Evolutionary conservation across 441 rosid species (phyloP).

Genomic region (Hura crepitans): DNA sequence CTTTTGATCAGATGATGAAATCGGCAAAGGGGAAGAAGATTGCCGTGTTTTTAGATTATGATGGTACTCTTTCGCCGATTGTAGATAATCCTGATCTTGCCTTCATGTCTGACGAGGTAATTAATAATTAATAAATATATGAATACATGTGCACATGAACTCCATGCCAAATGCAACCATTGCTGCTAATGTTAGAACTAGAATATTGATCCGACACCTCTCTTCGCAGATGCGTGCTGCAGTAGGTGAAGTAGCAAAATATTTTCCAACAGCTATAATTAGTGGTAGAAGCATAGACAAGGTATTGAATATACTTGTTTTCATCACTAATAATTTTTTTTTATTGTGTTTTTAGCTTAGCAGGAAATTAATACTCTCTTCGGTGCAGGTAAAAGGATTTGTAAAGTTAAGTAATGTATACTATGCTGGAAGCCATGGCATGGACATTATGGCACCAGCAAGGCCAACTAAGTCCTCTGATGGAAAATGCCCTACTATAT

Average conservation of each 20-base stretch:
- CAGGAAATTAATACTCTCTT: background rate
- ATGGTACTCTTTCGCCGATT: constrained; percentile 93
- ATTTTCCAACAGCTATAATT: constrained; percentile 87
- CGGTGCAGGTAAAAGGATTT: constrained; percentile 63
- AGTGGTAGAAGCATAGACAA: constrained; percentile 94
- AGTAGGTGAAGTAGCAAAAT: constrained; percentile 59
- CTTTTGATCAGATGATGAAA: constrained; percentile 67
- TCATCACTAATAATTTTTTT: background rate
- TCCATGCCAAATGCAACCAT: background rate
- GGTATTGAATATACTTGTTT: constrained; percentile 32
- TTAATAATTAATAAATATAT: constrained; percentile 12
- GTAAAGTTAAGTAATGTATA: constrained; percentile 66
- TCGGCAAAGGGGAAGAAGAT: constrained; percentile 72
- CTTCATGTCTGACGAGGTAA: constrained; percentile 74
- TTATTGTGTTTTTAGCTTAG: too few species aligned
- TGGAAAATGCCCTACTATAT: constrained; percentile 28
- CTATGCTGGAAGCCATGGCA: constrained; percentile 94
- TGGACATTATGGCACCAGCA: constrained; percentile 74
- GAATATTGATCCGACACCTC: background rate
- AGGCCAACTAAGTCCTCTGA: constrained; percentile 44
- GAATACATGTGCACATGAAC: background rate
- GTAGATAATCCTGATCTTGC: constrained; percentile 87
- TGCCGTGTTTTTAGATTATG: constrained; percentile 87
- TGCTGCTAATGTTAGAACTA: background rate
- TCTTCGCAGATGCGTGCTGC: constrained; percentile 69